phyloP scores from a whole-genome alignment of 1,139 yeast genomes.

The Candida sp. region DNA sequence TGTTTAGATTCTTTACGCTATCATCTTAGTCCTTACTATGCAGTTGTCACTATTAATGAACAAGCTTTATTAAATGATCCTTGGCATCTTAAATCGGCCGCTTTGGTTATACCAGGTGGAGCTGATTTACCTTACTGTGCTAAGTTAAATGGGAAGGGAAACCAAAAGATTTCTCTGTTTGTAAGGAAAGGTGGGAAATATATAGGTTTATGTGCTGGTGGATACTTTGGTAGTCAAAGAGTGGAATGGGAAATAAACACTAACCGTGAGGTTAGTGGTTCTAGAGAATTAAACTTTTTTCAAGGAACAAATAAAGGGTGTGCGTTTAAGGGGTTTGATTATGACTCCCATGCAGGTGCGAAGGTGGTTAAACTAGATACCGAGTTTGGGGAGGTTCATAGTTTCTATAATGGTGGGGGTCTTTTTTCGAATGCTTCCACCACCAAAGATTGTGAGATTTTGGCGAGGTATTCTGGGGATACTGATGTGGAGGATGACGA shows the following conservation, averaged over 20 bases:
- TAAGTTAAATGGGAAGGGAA: constrained; percentile 68
- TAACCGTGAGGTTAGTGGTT: constrained; percentile 78
- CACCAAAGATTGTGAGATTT: constrained; percentile 57
- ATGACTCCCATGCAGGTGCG: constrained; percentile 76
- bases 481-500: constrained; percentile 36
- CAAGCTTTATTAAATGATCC: constrained; percentile 72
- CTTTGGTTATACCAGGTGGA: constrained; percentile 92
- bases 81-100: constrained; percentile 78
- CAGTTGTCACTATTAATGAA: constrained; percentile 72
- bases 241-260: constrained; percentile 85
- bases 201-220: constrained; percentile 97
- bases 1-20: constrained; percentile 71
- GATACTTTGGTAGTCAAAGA: constrained; percentile 71
- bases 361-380: constrained; percentile 50
- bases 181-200: constrained; percentile 78
- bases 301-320: constrained; percentile 85
- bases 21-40: constrained; percentile 84
- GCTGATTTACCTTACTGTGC: constrained; percentile 88
- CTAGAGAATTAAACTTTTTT: constrained; percentile 74
- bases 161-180: constrained; percentile 54
- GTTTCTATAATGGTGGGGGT: constrained; percentile 87
- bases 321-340: constrained; percentile 76
- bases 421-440: constrained; percentile 72
- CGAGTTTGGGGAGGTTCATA: constrained; percentile 20
- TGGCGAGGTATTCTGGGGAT: constrained; percentile 58